These are phyloP conservation scores for Diaporthe citriasiana DNA, from an alignment of 2,329 filamentous ascomycete species.

Conservation along the genomic window DNA sequence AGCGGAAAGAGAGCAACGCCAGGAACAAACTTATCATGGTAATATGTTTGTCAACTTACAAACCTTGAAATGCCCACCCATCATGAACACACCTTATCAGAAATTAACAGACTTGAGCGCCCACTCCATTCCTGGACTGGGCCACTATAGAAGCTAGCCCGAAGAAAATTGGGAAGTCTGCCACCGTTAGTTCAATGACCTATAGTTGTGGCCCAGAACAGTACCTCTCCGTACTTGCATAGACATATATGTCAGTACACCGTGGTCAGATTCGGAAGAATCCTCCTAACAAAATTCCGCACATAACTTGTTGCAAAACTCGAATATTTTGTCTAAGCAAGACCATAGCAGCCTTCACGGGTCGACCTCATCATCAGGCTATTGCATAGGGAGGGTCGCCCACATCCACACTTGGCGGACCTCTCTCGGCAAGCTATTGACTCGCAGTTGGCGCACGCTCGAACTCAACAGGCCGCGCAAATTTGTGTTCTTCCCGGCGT, in stretches of 20 bases:
- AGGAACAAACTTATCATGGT: too few species aligned
- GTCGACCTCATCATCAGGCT: background rate
- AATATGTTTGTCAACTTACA: background rate
- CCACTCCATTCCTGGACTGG: background rate
- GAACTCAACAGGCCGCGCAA: background rate
- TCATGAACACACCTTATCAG: background rate
- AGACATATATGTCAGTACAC: background rate
- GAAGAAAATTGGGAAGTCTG: background rate
- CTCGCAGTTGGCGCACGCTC: conserved; percentile 1
- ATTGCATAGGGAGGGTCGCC: too few species aligned
- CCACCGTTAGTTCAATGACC: background rate
- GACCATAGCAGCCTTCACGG: background rate
- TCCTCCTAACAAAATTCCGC: background rate
- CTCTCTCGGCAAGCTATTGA: conserved; percentile 1
- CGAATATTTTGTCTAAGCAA: background rate
- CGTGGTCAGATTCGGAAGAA: too few species aligned
- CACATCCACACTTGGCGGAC: background rate
- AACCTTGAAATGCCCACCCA: background rate
- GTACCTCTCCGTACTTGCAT: background rate
- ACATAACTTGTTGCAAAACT: background rate
- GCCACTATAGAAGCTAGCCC: background rate
- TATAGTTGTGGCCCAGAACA: background rate
- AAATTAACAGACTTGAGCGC: background rate
- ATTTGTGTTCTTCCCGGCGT: too few species aligned
- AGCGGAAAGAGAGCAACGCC: too few species aligned